phyloP scores from a whole-genome alignment of 108 stramenopile species.

The Fragilariopsis cylindrus region DNA sequence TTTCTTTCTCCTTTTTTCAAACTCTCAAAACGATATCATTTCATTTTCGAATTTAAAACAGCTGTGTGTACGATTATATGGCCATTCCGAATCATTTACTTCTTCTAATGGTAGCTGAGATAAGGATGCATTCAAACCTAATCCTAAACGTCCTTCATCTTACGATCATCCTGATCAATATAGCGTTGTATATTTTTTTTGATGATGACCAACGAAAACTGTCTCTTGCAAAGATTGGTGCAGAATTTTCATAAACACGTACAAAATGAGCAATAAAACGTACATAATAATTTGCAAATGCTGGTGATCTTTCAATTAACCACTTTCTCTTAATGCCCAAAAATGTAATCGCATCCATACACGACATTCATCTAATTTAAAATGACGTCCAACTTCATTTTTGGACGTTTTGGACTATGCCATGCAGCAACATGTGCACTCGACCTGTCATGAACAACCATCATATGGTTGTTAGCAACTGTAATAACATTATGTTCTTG shows the following conservation, averaged over 20 bases:
- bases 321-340: slow-evolving; percentile 60
- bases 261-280: slow-evolving; percentile 80
- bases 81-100: slow-evolving; percentile 48
- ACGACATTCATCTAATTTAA: slow-evolving; percentile 63
- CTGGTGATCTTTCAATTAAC: slow-evolving; percentile 47
- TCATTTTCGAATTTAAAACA: too few species aligned
- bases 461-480: slow-evolving; percentile 17
- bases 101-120: slow-evolving; percentile 43
- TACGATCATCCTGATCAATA: slow-evolving; percentile 37
- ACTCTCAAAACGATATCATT: too few species aligned
- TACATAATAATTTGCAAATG: slow-evolving; percentile 70
- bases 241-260: slow-evolving; percentile 51
- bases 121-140: slow-evolving; percentile 31
- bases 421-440: slow-evolving; percentile 77
- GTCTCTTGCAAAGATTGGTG: slow-evolving; percentile 64
- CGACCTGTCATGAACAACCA: slow-evolving; percentile 63
- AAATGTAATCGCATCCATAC: slow-evolving; percentile 82
- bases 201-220: slow-evolving; percentile 62
- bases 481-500: not conserved
- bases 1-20: too few species aligned
- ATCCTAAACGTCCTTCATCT: slow-evolving; percentile 59
- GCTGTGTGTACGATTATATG: slow-evolving; percentile 24
- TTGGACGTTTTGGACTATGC: slow-evolving; percentile 60
- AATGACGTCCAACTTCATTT: slow-evolving; percentile 54
- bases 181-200: slow-evolving; percentile 49